A percentile compares a stretch with the other conserved stretches of the same genome.
These are phyloP conservation scores for Arabidopsis hybrid DNA, from an alignment of 441 rosid species.

Conservation along the genomic window DNA sequence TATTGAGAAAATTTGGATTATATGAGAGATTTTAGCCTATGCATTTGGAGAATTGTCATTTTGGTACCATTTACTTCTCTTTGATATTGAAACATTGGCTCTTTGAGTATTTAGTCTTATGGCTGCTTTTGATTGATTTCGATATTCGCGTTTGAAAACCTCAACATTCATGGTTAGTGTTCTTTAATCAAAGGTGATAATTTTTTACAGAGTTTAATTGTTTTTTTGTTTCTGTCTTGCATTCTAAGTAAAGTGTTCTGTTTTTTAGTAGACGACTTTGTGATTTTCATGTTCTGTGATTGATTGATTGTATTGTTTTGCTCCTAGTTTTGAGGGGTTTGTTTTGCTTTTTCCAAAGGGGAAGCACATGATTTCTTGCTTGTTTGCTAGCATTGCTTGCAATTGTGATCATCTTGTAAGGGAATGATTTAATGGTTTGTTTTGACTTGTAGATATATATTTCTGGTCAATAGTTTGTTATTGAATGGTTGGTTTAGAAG, in stretches of 20 bases:
- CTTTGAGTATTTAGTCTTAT: conserved; percentile 7
- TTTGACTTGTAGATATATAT: conserved; percentile 2
- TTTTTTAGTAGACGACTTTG: conserved; percentile 1
- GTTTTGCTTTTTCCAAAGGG: conserved; percentile 24
- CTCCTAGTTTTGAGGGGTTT: not conserved
- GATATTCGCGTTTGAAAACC: not conserved
- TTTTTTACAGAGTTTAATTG: not conserved
- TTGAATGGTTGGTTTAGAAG: conserved; percentile 33
- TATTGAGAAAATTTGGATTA: not conserved
- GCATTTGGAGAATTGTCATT: not conserved
- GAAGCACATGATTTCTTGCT: conserved; percentile 34
- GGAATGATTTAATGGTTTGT: conserved; percentile 21
- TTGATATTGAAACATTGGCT: not conserved
- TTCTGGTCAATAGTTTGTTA: conserved; percentile 38
- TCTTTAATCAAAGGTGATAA: not conserved
- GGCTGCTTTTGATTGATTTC: conserved; percentile 17
- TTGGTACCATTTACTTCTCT: not conserved
- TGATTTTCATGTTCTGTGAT: not conserved
- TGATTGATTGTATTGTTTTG: conserved; percentile 9
- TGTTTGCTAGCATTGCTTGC: conserved; percentile 15
- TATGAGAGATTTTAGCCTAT: not conserved
- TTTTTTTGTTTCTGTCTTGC: conserved; percentile 24
- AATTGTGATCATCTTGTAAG: not conserved
- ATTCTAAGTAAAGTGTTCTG: conserved; percentile 38
- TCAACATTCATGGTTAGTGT: no score